Conservation (phyloP, 208 protist species). For the Naegleria lovaniensis region DNA sequence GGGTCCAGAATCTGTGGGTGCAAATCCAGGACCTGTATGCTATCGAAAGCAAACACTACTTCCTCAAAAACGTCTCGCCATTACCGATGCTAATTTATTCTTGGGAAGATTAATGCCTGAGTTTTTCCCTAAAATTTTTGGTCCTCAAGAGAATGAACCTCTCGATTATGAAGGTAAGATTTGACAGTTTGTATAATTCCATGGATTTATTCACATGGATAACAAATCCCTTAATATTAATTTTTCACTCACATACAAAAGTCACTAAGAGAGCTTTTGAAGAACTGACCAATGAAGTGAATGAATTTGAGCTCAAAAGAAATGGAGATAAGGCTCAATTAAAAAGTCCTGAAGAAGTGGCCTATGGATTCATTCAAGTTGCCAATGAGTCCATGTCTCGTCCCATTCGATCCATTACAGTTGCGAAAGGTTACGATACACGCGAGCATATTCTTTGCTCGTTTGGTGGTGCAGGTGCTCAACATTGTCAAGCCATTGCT, state of each 20-base stretch:
- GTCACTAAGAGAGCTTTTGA: constrained; percentile 59
- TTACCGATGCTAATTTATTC: constrained; percentile 88
- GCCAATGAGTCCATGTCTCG: constrained; percentile 91
- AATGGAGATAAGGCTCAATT: constrained; percentile 33
- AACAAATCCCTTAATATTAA: constrained; percentile 48
- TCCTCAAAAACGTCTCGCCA: constrained; percentile 53
- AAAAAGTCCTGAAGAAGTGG: constrained; percentile 67
- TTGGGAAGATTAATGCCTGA: constrained; percentile 77
- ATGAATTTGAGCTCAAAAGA: constrained; percentile 29
- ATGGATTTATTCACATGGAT: too few species aligned
- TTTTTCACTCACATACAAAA: too few species aligned
- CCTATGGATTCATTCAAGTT: constrained; percentile 79
- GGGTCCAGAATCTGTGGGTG: constrained; percentile 79
- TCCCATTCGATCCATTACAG: constrained; percentile 81
- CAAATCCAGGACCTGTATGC: constrained; percentile 78
- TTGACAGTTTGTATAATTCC: too few species aligned
- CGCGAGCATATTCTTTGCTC: constrained; percentile 71
- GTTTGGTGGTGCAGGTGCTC: constrained; percentile 86
- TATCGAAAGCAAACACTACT: constrained; percentile 76
- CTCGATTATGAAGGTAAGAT: constrained; percentile 43
- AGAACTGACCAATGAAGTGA: constrained; percentile 56
- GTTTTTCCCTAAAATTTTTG: constrained; percentile 90
- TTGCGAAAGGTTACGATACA: constrained; percentile 74
- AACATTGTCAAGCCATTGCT: constrained; percentile 86
- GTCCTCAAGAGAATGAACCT: constrained; percentile 59